A percentile compares a stretch with the other conserved stretches of the same genome.
Conservation (phyloP, 768 basidiomycete species). For the Collybia sordida region DNA sequence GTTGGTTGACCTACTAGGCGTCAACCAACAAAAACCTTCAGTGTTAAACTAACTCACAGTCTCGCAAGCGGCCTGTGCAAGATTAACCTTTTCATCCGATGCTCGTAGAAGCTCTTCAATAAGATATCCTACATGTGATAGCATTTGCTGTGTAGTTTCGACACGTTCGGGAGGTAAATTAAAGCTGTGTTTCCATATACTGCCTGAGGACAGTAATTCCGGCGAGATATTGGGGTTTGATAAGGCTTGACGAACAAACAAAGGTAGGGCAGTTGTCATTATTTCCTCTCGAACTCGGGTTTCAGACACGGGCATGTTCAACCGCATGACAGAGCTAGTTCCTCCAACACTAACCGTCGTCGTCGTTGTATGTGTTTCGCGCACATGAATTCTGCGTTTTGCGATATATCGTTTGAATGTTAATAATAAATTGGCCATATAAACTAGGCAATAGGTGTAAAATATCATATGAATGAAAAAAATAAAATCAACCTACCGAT, state of each 20-base stretch:
- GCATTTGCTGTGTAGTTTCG: conserved; percentile 44
- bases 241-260: no score
- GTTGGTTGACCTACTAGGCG: conserved; percentile 65
- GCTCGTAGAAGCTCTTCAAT: conserved; percentile 61
- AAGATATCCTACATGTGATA: conserved; percentile 58
- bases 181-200: no score
- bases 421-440: conserved; percentile 39
- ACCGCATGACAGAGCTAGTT: no score
- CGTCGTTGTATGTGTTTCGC: no score
- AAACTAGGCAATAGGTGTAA: conserved; percentile 25
- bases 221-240: no score
- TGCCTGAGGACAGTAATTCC: no score
- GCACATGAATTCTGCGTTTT: conserved; percentile 15
- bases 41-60: conserved; percentile 44
- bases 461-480: not conserved
- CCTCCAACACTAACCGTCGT: no score
- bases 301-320: no score
- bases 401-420: conserved; percentile 48
- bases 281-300: not conserved
- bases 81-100: conserved; percentile 76
- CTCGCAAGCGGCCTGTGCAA: conserved; percentile 70
- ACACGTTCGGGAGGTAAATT: conserved; percentile 15
- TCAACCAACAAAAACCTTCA: conserved; percentile 6
- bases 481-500: conserved; percentile 39
- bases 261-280: not conserved